These are phyloP conservation scores for Pichia norvegensis DNA, from an alignment of 1,139 yeast genomes.

Conservation along the genomic window DNA sequence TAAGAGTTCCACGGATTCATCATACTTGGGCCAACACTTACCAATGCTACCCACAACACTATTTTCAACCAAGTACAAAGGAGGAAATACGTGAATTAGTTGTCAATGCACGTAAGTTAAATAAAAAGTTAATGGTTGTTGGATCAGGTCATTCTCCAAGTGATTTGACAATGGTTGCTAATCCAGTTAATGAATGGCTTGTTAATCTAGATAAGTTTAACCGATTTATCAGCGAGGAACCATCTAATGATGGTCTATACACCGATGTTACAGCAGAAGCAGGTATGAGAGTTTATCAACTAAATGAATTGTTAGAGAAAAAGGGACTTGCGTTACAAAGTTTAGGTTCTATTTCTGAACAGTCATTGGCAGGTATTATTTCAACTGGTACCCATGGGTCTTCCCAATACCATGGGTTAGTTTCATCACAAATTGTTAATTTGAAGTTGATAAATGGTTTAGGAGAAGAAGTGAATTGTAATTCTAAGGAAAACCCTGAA, in stretches of 20 bases:
- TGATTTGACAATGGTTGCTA: constrained; percentile 69
- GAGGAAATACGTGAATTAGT: constrained; percentile 63
- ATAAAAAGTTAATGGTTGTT: constrained; percentile 71
- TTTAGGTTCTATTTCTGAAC: constrained; percentile 90
- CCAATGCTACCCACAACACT: constrained; percentile 63
- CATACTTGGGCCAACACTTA: constrained; percentile 93
- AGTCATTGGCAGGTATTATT: constrained; percentile 86
- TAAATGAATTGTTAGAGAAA: constrained; percentile 57
- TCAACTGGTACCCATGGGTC: constrained; percentile 98
- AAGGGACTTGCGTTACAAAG: constrained; percentile 78
- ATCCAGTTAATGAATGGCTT: constrained; percentile 56
- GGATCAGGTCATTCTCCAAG: constrained; percentile 97
- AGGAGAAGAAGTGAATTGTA: constrained; percentile 67
- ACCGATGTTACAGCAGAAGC: constrained; percentile 93
- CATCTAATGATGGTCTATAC: constrained; percentile 45
- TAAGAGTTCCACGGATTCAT: constrained; percentile 38
- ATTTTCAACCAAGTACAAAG: constrained; percentile 62
- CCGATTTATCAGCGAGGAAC: constrained; percentile 38
- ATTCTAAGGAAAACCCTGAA: constrained; percentile 58
- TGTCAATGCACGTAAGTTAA: constrained; percentile 48
- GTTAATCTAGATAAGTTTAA: constrained; percentile 76
- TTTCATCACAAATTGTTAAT: constrained; percentile 79
- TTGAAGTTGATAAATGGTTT: constrained; percentile 62
- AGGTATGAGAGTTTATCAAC: constrained; percentile 73
- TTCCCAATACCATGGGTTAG: constrained; percentile 84